A percentile compares a stretch with the other conserved stretches of the same genome.
These are phyloP conservation scores for Entomortierella parvispora DNA, from an alignment of 192 early-diverging fungal genomes.

Conservation along the genomic window DNA sequence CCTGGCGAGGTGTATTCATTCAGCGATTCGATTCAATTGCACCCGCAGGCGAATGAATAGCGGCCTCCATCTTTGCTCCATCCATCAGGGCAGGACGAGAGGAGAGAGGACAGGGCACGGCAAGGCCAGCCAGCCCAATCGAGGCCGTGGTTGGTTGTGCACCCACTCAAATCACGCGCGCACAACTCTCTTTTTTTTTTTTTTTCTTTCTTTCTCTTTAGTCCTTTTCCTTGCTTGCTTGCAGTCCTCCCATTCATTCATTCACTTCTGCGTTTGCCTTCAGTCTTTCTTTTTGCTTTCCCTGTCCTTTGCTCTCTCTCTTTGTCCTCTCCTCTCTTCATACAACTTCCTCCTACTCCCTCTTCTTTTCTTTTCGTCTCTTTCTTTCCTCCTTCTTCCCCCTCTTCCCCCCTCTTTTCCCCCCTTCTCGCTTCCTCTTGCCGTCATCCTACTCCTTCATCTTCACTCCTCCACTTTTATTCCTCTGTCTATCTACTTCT, in stretches of 20 bases:
- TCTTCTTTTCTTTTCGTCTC: neutral
- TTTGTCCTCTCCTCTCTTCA: neutral
- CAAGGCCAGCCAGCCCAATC: neutral
- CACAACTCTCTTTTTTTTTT: neutral
- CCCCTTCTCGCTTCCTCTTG: neutral
- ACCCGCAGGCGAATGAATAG: too few species aligned
- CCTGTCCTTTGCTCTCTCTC: neutral
- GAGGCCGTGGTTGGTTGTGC: neutral
- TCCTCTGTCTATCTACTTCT: neutral
- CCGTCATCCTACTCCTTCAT: neutral
- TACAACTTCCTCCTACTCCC: neutral
- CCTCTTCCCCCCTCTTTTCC: neutral
- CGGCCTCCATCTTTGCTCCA: too few species aligned
- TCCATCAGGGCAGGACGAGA: too few species aligned
- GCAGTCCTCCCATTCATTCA: neutral
- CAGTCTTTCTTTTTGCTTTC: neutral
- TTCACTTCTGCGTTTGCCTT: too few species aligned
- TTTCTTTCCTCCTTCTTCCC: neutral
- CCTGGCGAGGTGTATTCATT: too few species aligned
- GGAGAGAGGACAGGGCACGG: too few species aligned
- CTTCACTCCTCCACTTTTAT: constrained; percentile 2
- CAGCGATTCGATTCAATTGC: too few species aligned
- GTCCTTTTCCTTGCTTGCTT: neutral
- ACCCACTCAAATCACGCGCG: neutral
- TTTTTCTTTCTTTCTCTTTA: neutral